These are phyloP conservation scores for Coemansia sp. DNA, from an alignment of 192 early-diverging fungal species.

Conservation along the genomic window DNA sequence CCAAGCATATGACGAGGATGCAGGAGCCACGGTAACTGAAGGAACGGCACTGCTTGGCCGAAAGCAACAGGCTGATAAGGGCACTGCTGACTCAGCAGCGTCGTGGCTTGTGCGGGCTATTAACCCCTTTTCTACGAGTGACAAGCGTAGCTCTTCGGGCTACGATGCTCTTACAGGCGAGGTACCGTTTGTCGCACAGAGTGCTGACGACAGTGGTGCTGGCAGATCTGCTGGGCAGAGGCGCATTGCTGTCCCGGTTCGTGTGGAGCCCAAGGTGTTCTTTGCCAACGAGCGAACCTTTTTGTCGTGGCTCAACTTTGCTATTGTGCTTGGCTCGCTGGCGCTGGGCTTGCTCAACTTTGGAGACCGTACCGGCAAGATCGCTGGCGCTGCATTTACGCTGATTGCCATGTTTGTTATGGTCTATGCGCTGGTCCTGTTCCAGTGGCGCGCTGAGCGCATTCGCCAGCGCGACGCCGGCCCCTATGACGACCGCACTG, in stretches of 20 bases:
- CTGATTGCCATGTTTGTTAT: constrained; percentile 71
- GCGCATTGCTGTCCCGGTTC: constrained; percentile 67
- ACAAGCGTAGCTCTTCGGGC: not conserved
- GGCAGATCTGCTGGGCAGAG: constrained; percentile 27
- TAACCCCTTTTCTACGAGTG: constrained; percentile 27
- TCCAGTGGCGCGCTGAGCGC: constrained; percentile 71
- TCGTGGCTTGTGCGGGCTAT: constrained; percentile 30
- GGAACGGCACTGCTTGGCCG: constrained; percentile 29
- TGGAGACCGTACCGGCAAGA: constrained; percentile 70
- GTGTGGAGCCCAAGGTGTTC: constrained; percentile 90
- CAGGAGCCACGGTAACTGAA: constrained; percentile 12
- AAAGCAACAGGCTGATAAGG: not conserved
- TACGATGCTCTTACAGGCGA: constrained; percentile 8
- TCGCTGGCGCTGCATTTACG: constrained; percentile 69
- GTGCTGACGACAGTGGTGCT: constrained; percentile 17
- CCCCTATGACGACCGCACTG: constrained; percentile 76
- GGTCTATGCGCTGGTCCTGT: constrained; percentile 74
- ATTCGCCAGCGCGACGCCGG: constrained; percentile 66
- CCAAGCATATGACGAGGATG: constrained; percentile 11
- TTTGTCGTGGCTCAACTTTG: constrained; percentile 85
- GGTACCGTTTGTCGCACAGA: constrained; percentile 17
- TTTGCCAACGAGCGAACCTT: constrained; percentile 96
- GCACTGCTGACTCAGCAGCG: not conserved
- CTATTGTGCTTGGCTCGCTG: constrained; percentile 70
- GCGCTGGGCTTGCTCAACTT: constrained; percentile 81